phyloP scores from a whole-genome alignment of 495 filamentous ascomycete genomes.

The Lasiosphaeriaceae sp. region DNA sequence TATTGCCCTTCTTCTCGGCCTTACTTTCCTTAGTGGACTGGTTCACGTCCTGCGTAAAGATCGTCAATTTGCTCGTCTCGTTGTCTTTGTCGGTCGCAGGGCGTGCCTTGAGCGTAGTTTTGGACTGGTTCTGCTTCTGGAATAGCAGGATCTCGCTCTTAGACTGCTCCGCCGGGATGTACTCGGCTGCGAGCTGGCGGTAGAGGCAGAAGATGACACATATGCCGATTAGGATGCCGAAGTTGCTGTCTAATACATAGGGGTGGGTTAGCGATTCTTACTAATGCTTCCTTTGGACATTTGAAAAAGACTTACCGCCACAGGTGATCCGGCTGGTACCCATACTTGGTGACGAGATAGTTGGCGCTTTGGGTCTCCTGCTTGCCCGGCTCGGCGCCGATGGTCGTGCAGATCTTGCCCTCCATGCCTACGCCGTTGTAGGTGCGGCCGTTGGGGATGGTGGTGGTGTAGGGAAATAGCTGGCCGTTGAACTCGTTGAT shows the following conservation, averaged over 20 bases:
- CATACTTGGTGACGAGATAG: constrained; percentile 1
- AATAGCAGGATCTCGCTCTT: constrained; percentile 20
- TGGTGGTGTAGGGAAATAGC: neutral
- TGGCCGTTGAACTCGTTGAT: constrained; percentile 45
- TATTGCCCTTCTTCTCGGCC: neutral
- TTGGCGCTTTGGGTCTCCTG: neutral
- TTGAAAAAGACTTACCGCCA: constrained; percentile 12
- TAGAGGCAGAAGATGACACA: neutral
- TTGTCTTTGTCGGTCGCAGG: neutral
- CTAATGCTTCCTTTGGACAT: too few species aligned
- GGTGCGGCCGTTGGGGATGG: neutral
- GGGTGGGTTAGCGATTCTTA: too few species aligned
- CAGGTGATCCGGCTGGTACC: neutral
- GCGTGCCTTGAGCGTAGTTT: neutral
- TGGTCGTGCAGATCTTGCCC: constrained; percentile 2
- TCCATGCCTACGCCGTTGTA: neutral
- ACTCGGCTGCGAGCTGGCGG: neutral
- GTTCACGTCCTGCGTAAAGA: neutral
- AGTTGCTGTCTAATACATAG: constrained; percentile 1
- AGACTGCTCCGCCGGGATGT: neutral
- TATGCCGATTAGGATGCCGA: constrained; percentile 6
- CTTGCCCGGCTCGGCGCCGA: neutral
- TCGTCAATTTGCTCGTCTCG: neutral
- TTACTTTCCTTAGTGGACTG: neutral
- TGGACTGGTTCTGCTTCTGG: neutral